Percentiles rank a stretch among this genome's conserved stretches.
Evolutionary conservation across 345 rosid genomes (phyloP).

Genomic region (Stellera chamaejasme): DNA sequence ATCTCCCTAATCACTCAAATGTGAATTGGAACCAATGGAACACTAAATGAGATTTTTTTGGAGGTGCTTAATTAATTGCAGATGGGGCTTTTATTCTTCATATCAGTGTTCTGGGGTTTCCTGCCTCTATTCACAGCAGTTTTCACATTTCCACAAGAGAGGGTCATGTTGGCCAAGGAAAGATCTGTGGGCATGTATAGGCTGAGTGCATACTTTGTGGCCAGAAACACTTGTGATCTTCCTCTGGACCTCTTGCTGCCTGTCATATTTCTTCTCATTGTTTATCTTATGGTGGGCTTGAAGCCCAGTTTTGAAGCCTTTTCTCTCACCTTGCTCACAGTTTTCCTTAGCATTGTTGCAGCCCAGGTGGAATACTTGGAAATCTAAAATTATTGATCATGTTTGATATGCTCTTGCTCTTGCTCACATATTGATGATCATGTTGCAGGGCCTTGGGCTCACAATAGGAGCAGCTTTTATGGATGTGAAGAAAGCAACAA

Average conservation of each 20-base stretch:
- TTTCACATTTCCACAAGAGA: constrained; percentile 31
- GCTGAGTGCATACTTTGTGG: constrained; percentile 24
- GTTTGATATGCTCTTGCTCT: background rate
- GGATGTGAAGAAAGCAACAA: constrained; percentile 31
- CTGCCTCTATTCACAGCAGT: constrained; percentile 24
- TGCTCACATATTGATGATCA: background rate
- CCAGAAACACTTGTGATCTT: constrained; percentile 23
- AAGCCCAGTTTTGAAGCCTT: constrained; percentile 16
- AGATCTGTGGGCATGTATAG: constrained; percentile 28
- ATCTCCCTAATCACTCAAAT: too few relatives aligned
- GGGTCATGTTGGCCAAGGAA: constrained; percentile 27
- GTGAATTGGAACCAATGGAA: too few relatives aligned
- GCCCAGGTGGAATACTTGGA: constrained; percentile 12
- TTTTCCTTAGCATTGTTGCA: constrained; percentile 21
- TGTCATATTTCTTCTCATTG: constrained; percentile 14
- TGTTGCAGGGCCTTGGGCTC: constrained; percentile 30
- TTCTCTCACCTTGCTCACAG: constrained; percentile 20
- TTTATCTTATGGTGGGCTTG: constrained; percentile 24
- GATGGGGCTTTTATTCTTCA: constrained; percentile 29
- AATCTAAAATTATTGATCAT: background rate
- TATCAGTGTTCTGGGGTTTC: constrained; percentile 31
- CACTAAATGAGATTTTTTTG: too few relatives aligned
- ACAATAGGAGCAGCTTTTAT: constrained; percentile 24
- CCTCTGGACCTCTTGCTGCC: constrained; percentile 27
- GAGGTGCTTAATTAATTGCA: constrained; percentile 3